Conservation (phyloP, 73 alveolate species). For the Halteria grandinella region DNA sequence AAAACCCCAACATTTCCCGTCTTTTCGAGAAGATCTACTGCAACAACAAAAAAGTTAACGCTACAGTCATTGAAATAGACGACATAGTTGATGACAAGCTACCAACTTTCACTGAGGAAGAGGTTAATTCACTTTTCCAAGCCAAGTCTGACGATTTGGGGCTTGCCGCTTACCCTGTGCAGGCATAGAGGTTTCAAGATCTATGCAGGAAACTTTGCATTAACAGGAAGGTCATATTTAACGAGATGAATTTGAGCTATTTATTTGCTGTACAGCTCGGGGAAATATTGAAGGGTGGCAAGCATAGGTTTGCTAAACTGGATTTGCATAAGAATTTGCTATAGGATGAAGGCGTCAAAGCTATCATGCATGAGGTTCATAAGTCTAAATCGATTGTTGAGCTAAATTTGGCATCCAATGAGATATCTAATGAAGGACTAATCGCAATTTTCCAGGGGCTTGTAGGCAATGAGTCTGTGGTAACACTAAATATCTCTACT, state of each 20-base stretch:
- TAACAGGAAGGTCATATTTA: constrained; percentile 19
- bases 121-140: constrained; percentile 16
- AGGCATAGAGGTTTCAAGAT: constrained; percentile 14
- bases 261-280: constrained; percentile 11
- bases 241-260: constrained; percentile 18
- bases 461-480: constrained; percentile 30
- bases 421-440: constrained; percentile 45
- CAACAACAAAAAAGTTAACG: constrained; percentile 3
- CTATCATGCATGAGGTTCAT: constrained; percentile 22
- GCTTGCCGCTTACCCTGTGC: constrained; percentile 1
- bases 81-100: constrained; percentile 20
- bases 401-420: constrained; percentile 42
- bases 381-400: not conserved
- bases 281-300: constrained; percentile 3
- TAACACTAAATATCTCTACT: constrained; percentile 28
- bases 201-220: constrained; percentile 35
- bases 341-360: constrained; percentile 39
- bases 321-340: constrained; percentile 23
- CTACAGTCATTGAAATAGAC: constrained; percentile 36
- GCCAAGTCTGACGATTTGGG: constrained; percentile 56
- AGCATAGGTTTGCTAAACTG: constrained; percentile 1
- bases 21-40: too few relatives aligned
- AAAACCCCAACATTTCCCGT: too few relatives aligned
- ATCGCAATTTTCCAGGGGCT: constrained; percentile 20
- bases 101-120: constrained; percentile 25